These are phyloP conservation scores for Aspergillus udagawae DNA, from an alignment of 2,329 filamentous ascomycete species.

Conservation along the genomic window DNA sequence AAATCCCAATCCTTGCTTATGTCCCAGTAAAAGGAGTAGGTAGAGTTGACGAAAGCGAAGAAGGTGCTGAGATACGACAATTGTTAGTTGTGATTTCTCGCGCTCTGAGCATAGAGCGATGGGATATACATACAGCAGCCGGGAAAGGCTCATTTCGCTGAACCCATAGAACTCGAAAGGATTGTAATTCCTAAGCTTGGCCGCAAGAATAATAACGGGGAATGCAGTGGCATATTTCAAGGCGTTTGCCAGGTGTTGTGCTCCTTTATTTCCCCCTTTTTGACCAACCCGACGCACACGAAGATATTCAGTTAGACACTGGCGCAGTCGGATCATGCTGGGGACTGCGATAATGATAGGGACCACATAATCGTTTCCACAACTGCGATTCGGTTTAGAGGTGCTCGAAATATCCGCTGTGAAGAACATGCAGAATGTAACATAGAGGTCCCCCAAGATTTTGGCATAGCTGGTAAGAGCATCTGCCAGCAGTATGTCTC, in stretches of 20 bases:
- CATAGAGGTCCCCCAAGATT: slow-evolving; percentile 83
- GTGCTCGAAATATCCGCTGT: slow-evolving; percentile 68
- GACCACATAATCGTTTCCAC: slow-evolving; percentile 73
- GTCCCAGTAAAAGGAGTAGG: slow-evolving; percentile 99
- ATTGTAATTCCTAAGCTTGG: slow-evolving; percentile 64
- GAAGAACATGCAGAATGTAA: slow-evolving; percentile 89
- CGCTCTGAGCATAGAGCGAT: not conserved
- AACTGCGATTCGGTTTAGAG: slow-evolving; percentile 72
- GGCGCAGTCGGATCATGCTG: slow-evolving; percentile 78
- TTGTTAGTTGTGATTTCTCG: not conserved
- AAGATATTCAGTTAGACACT: slow-evolving; percentile 84
- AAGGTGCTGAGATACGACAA: slow-evolving; percentile 54
- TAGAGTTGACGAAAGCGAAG: slow-evolving; percentile 74
- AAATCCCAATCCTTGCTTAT: slow-evolving; percentile 96
- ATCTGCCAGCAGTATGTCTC: slow-evolving; percentile 89
- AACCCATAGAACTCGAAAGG: slow-evolving; percentile 47
- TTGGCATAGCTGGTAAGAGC: slow-evolving; percentile 93
- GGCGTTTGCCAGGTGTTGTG: slow-evolving; percentile 88
- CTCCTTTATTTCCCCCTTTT: slow-evolving; percentile 62
- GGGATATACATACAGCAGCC: slow-evolving; percentile 46
- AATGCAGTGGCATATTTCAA: slow-evolving; percentile 93
- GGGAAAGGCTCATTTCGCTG: slow-evolving; percentile 53
- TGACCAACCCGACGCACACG: slow-evolving; percentile 59
- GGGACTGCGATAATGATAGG: slow-evolving; percentile 81
- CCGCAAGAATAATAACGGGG: slow-evolving; percentile 78